Evolutionary conservation across 208 protist species (phyloP), one percentile per base, ranked within the genome.

Genomic region (Leishmania martiniquensis): DNA sequence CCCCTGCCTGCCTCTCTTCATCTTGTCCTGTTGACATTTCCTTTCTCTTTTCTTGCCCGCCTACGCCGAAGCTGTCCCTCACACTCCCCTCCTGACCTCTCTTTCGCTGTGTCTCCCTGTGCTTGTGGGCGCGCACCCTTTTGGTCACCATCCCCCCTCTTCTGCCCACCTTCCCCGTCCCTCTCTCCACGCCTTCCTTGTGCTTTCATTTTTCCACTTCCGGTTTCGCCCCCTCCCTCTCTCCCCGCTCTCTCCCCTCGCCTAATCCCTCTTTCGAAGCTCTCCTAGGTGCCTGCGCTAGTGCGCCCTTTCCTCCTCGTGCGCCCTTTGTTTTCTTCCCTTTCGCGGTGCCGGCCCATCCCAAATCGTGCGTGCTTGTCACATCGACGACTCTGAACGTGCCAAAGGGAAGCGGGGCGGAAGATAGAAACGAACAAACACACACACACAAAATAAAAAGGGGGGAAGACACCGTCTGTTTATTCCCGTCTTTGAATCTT

Each of bases 381-480:
- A 34, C 29, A 62, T 37, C 57, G 12, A 62, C 25, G 29, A 62
- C 25, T 42, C 34, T 42, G 25, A 63, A 47, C 51, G 32, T 37
- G n/a, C n/a, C n/a, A n/a, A n/a, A n/a, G n/a, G n/a, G n/a, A n/a
- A n/a, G n/a, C n/a, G n/a, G n/a, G n/a, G n/a, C n/a, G n/a, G n/a
- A n/a, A n/a, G n/a, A n/a, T n/a, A n/a, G n/a, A n/a, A n/a, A n/a
- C n/a, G n/a, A n/a, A n/a, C n/a, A n/a, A n/a, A n/a, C n/a, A 39
- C 39, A 65, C 22, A 69, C 37, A 65, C 22, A 51, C 34, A 72
- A 13, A 62, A 74, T 39, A 80, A 51, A 55, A 76, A 55, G 57
- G 34, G 49, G 66, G 22, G 55, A 22, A 59, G n/a, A 0, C 29
- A 4, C 4, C 29, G 20, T 13, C 7, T 34, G 10, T 62, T 62